Evolutionary conservation across 2,329 filamentous ascomycete genomes (phyloP).

Genomic region (Verticillium nubilum): DNA sequence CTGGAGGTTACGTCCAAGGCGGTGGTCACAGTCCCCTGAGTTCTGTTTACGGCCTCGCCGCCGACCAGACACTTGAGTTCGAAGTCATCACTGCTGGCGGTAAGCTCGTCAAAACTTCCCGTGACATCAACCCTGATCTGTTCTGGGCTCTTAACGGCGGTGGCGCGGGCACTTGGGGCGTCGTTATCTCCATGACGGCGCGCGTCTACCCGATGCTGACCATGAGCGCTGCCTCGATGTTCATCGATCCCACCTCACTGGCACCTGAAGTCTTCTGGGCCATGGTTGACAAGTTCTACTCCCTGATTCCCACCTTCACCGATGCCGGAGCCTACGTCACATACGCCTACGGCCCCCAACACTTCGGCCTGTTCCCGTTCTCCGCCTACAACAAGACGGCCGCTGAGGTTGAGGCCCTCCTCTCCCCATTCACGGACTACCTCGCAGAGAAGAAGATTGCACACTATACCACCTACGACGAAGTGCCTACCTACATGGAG

Average conservation of each 20-base stretch:
- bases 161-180: slow-evolving; percentile 52
- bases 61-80: slow-evolving; percentile 52
- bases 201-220: slow-evolving; percentile 37
- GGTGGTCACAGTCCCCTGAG: slow-evolving; percentile 52
- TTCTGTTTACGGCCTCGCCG: slow-evolving; percentile 50
- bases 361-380: neutral
- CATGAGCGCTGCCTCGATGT: slow-evolving; percentile 27
- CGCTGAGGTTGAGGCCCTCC: slow-evolving; percentile 30
- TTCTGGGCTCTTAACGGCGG: slow-evolving; percentile 61
- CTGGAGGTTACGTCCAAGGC: slow-evolving; percentile 56
- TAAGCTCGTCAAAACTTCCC: slow-evolving; percentile 39
- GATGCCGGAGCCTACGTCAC: neutral
- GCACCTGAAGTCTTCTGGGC: slow-evolving; percentile 38
- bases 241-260: slow-evolving; percentile 10
- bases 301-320: neutral
- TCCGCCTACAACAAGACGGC: slow-evolving; percentile 26
- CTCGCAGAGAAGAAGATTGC: slow-evolving; percentile 26
- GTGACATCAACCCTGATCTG: slow-evolving; percentile 44
- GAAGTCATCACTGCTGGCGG: slow-evolving; percentile 51
- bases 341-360: neutral
- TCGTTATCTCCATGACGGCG: slow-evolving; percentile 50
- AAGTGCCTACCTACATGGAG: neutral
- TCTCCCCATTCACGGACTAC: slow-evolving; percentile 34
- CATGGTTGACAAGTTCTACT: slow-evolving; percentile 36
- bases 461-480: neutral